Base-by-base conservation (phyloP, 768 basidiomycete genomes). In the Trametes meyenii region DNA sequence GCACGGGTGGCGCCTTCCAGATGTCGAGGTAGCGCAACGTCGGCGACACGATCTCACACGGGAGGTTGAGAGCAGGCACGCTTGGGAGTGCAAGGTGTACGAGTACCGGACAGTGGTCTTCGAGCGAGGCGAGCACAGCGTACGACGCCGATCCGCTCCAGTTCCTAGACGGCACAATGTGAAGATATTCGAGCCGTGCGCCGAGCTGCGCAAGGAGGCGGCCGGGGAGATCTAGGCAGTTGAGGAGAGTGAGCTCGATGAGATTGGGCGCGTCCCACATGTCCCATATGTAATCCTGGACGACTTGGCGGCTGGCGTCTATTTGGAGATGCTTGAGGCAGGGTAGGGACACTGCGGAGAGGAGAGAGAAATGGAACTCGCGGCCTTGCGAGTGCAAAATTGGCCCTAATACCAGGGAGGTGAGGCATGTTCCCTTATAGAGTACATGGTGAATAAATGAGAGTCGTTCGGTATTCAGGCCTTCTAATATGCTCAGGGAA, bases 21-120 rank as follows among this genome's bases (percentile, higher is more conserved):
- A 39, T 21, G 50, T 52, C 36, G 50, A 52, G 50, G 35, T 52
- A 39, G 17, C 14, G 50, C 33, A 52, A 36, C 50, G 50, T 36
- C 1, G 50, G 33, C 1, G 50, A 54, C 12, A 19, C 21, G n/a
- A 53, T 53, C 38, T 12, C 16, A 39, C 38, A 40, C 5, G 19
- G 38, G 2, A 40, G 51, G 38, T 53, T 40, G 21, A 53, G 51
- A 19, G 38, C 23, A 24, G 39, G 21, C 12, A 26, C 17, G 7
- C 23, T 7, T 2, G 51, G 51, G 2, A 53, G 51, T 12, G 26
- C 39, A 12, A 53, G 19, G 21, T 53, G 51, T 19, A 40, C 23
- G 38, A 53, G 36, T 6, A 8, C 11, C 4, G 51, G 38, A 17
- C 38, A 53, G 39, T 40, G 36, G 23, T 8, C 21, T 12, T 24